Evolutionary conservation across 2,329 filamentous ascomycete genomes (phyloP).

Genomic region (Fusarium continuum): DNA sequence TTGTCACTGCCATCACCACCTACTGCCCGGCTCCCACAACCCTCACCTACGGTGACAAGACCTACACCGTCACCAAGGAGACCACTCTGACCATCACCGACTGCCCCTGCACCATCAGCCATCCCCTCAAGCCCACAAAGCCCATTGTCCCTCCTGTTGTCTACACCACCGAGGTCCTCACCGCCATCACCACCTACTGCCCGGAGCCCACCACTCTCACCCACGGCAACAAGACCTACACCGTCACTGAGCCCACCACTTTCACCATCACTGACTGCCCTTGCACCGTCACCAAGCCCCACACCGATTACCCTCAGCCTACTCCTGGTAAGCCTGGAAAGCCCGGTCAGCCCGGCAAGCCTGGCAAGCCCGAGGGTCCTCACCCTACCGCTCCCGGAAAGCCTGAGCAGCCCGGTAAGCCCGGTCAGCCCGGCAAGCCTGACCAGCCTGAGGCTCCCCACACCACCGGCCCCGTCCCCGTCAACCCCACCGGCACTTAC

Average conservation of each 20-base stretch:
- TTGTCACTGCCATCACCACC: constrained; percentile 72
- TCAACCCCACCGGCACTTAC: constrained; percentile 7
- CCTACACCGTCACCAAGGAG: constrained; percentile 75
- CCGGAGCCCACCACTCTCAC: constrained; percentile 44
- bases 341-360: background rate
- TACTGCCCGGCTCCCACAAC: constrained; percentile 75
- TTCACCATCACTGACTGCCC: constrained; percentile 28
- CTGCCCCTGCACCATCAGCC: constrained; percentile 75
- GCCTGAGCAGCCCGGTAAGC: constrained; percentile 1
- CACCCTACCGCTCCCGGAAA: constrained; percentile 9
- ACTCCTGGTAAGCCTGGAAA: constrained; percentile 17
- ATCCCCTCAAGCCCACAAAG: constrained; percentile 55
- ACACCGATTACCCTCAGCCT: constrained; percentile 37
- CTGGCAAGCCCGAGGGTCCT: background rate
- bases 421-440: constrained; percentile 5
- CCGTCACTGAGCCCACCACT: constrained; percentile 26
- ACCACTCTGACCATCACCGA: constrained; percentile 76
- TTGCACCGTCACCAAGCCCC: constrained; percentile 27
- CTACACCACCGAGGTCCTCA: constrained; percentile 26
- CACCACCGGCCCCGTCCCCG: constrained; percentile 35
- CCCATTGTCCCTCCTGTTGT: constrained; percentile 13
- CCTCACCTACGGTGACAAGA: constrained; percentile 70
- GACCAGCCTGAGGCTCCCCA: background rate
- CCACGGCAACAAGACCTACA: constrained; percentile 46
- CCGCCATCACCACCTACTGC: constrained; percentile 51